Evolutionary conservation across 768 basidiomycete species (phyloP).

Genomic region (Hebeloma cylindrosporum): DNA sequence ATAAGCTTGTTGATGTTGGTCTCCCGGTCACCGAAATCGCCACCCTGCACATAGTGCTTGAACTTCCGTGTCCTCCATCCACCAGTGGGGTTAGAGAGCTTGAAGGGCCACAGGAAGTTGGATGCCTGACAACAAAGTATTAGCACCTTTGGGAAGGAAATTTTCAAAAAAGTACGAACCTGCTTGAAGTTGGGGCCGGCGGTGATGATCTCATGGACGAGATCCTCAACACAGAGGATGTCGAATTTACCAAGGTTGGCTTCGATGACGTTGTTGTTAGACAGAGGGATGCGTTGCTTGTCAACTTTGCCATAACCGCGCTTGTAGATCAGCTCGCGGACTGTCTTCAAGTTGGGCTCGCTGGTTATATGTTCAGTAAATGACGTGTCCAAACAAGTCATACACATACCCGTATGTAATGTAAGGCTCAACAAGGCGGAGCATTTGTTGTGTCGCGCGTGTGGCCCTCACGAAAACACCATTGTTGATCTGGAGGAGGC

Average conservation of each 20-base stretch:
- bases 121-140: slow-evolving; percentile 53
- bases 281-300: slow-evolving; percentile 95
- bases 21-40: slow-evolving; percentile 98
- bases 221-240: slow-evolving; percentile 95
- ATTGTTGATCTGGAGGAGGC: slow-evolving; percentile 99
- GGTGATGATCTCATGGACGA: slow-evolving; percentile 95
- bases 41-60: slow-evolving; percentile 94
- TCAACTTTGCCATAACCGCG: slow-evolving; percentile 98
- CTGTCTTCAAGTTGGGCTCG: slow-evolving; percentile 94
- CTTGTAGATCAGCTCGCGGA: slow-evolving; percentile 98
- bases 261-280: slow-evolving; percentile 94
- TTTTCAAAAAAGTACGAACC: slow-evolving; percentile 43
- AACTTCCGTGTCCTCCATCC: slow-evolving; percentile 98
- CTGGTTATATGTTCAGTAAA: slow-evolving; percentile 36
- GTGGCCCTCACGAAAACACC: slow-evolving; percentile 98
- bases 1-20: slow-evolving; percentile 97
- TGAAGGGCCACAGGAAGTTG: slow-evolving; percentile 99
- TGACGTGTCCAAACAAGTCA: background rate
- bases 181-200: slow-evolving; percentile 99
- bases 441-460: slow-evolving; percentile 96
- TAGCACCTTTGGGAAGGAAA: background rate
- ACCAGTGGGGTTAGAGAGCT: slow-evolving; percentile 97
- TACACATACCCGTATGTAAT: slow-evolving; percentile 83
- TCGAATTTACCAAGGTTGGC: slow-evolving; percentile 86
- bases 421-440: slow-evolving; percentile 96